phyloP scores from a whole-genome alignment of 441 rosid species.

The Raphanus hybrid region DNA sequence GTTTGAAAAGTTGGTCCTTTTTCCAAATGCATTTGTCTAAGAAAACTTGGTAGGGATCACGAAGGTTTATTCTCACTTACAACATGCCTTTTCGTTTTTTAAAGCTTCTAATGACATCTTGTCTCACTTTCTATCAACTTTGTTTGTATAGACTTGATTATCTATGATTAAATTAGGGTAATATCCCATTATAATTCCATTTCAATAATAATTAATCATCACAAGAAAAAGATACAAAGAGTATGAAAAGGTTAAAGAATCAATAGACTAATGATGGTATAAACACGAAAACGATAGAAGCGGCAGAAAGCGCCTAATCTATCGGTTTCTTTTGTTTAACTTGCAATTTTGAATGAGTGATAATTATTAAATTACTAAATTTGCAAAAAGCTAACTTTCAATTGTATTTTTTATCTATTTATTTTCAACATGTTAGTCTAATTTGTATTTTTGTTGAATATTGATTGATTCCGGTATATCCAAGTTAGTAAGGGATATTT shows the following conservation, averaged over 20 bases:
- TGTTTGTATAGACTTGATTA: conserved; percentile 22
- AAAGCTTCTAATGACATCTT: conserved; percentile 31
- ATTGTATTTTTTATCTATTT: too few species aligned
- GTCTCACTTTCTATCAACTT: conserved; percentile 35
- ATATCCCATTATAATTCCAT: not conserved
- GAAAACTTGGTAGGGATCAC: conserved; percentile 25
- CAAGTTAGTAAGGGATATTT: too few species aligned
- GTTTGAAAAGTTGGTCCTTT: conserved; percentile 18
- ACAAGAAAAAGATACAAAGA: conserved; percentile 11
- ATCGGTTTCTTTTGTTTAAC: too few species aligned
- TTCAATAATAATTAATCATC: not conserved
- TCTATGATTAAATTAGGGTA: conserved; percentile 23
- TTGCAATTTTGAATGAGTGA: too few species aligned
- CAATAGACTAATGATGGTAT: conserved; percentile 30
- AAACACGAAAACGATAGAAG: conserved; percentile 35
- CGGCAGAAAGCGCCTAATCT: conserved; percentile 7
- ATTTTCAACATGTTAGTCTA: too few species aligned
- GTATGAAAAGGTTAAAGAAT: conserved; percentile 18
- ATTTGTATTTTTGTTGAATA: too few species aligned
- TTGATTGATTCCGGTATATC: too few species aligned
- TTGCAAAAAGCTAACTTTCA: too few species aligned
- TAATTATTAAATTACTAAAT: too few species aligned
- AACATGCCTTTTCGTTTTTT: conserved; percentile 23
- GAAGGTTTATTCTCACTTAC: conserved; percentile 37
- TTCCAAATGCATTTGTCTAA: conserved; percentile 16